Conservation (phyloP, 1,139 yeast genomes). For the Blastobotrys apis region DNA sequence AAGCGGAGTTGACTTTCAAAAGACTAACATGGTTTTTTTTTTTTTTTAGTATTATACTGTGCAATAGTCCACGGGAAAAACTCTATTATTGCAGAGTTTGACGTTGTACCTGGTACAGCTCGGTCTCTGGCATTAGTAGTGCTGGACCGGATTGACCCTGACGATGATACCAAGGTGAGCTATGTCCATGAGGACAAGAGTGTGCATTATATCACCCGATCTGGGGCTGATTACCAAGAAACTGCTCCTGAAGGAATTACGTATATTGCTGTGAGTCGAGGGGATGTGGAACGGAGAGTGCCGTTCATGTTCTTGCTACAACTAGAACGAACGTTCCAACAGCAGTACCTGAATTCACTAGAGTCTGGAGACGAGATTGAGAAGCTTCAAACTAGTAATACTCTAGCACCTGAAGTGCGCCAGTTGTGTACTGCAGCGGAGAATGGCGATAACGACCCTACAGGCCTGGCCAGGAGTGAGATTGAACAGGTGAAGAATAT, state of each 20-base stretch:
- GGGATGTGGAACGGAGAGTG: conserved; percentile 31
- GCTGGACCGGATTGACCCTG: conserved; percentile 26
- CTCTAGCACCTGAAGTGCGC: conserved; percentile 19
- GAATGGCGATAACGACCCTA: conserved; percentile 27
- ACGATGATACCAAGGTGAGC: conserved; percentile 27
- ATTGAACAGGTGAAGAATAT: conserved; percentile 39
- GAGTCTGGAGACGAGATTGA: conserved; percentile 8
- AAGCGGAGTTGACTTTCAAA: too few species aligned
- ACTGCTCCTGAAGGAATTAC: conserved; percentile 25
- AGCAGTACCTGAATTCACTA: conserved; percentile 14
- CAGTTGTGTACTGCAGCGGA: conserved; percentile 25
- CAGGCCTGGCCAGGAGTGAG: conserved; percentile 36
- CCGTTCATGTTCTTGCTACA: conserved; percentile 35
- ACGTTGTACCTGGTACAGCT: conserved; percentile 22
- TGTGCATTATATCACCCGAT: conserved; percentile 35
- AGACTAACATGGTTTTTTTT: too few species aligned
- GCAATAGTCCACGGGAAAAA: conserved; percentile 32
- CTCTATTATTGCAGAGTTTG: conserved; percentile 23
- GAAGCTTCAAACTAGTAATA: conserved; percentile 6
- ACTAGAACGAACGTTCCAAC: conserved; percentile 26
- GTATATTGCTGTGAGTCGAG: conserved; percentile 30
- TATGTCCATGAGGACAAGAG: conserved; percentile 34
- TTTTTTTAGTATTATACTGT: conserved; percentile 33
- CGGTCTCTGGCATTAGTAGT: conserved; percentile 28
- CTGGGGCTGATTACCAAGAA: conserved; percentile 18